These are phyloP conservation scores for Lactarius sp. DNA, from an alignment of 768 basidiomycete species.

Conservation along the genomic window DNA sequence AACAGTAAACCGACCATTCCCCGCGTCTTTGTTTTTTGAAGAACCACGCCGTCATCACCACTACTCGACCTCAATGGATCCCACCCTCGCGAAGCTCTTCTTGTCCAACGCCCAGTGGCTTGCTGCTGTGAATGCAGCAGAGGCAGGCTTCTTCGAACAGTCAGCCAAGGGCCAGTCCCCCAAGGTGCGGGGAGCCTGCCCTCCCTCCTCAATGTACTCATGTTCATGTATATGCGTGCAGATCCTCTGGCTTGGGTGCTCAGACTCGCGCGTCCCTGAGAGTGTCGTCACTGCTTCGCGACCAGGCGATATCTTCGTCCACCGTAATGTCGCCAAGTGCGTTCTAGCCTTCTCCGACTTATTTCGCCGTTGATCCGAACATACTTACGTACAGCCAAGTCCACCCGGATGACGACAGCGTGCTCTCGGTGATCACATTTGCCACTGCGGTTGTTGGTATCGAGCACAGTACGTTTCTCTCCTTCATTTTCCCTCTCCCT, in stretches of 20 bases:
- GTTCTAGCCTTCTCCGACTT: background rate
- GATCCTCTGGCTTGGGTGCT: constrained; percentile 78
- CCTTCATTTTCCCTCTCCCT: constrained; percentile 28
- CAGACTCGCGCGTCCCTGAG: constrained; percentile 84
- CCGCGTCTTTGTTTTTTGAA: background rate
- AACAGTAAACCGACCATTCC: background rate
- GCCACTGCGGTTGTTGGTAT: constrained; percentile 68
- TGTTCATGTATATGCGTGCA: constrained; percentile 27
- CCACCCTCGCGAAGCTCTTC: constrained; percentile 35
- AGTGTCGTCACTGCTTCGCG: constrained; percentile 59
- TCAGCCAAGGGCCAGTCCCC: constrained; percentile 62
- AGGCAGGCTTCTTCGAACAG: constrained; percentile 60
- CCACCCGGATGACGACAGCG: constrained; percentile 64
- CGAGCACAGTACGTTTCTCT: constrained; percentile 59
- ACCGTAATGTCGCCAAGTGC: constrained; percentile 86
- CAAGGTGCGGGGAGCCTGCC: constrained; percentile 41
- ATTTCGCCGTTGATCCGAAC: background rate
- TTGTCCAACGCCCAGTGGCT: constrained; percentile 68
- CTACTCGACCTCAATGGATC: constrained; percentile 17
- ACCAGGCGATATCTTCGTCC: constrained; percentile 80
- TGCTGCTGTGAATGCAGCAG: constrained; percentile 44
- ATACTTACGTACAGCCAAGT: constrained; percentile 51
- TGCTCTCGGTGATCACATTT: constrained; percentile 66
- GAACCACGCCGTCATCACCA: background rate
- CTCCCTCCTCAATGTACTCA: constrained; percentile 6